Percentiles rank a stretch among this genome's conserved stretches.
Evolutionary conservation across 192 early-diverging fungal genomes (phyloP).

Genomic region (Geosiphon pyriformis): DNA sequence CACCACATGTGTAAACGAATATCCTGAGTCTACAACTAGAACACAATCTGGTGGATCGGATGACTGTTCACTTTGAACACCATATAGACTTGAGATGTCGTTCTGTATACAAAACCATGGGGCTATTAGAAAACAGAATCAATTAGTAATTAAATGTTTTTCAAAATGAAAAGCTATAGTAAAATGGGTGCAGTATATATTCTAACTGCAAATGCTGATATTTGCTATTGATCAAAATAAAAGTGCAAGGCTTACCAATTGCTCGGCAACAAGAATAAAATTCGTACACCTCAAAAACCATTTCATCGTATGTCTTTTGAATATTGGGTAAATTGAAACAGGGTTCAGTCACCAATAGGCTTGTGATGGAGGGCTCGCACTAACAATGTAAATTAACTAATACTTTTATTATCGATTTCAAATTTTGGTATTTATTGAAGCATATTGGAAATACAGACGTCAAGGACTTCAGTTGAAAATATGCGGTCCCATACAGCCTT

Average conservation of each 20-base stretch:
- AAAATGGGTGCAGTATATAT: no score
- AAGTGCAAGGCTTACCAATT: constrained; percentile 22
- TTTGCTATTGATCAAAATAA: no score
- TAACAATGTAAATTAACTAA: constrained; percentile 18
- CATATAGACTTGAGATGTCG: constrained; percentile 40
- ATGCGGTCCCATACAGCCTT: constrained; percentile 74
- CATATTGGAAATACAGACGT: no score
- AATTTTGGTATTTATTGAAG: no score
- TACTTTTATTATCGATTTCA: neutral
- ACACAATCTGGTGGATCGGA: constrained; percentile 50
- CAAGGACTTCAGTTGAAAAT: constrained; percentile 55
- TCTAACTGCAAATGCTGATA: no score
- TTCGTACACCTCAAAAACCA: constrained; percentile 81
- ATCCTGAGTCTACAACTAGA: constrained; percentile 74
- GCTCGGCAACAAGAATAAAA: constrained; percentile 51
- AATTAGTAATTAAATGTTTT: neutral
- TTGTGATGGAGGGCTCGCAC: constrained; percentile 55
- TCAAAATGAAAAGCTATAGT: no score
- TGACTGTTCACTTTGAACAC: constrained; percentile 26
- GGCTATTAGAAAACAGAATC: constrained; percentile 19
- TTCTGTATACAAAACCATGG: constrained; percentile 52
- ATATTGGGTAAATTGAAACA: constrained; percentile 72
- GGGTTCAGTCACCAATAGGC: constrained; percentile 70
- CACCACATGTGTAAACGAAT: constrained; percentile 74
- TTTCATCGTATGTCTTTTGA: constrained; percentile 68